Base-by-base conservation (phyloP, 2,329 filamentous ascomycete species). In the Beauveria caledonica region DNA sequence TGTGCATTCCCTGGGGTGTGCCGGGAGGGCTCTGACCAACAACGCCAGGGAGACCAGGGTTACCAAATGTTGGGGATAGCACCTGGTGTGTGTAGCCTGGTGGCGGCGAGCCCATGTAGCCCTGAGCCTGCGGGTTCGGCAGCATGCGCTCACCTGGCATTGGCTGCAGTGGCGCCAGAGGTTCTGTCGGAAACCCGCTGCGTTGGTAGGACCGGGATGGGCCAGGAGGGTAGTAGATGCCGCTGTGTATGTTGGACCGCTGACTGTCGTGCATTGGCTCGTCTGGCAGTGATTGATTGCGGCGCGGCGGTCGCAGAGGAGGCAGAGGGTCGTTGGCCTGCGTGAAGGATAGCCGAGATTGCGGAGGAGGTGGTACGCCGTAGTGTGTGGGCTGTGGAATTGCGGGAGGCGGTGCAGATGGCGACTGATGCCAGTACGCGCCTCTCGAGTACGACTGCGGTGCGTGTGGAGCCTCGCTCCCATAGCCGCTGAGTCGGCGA, bases 21-120 rank as follows among this genome's bases (percentile, higher is more conserved):
- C 70, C 73, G 21, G 73, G 72, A 40, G 72, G 71, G 61, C 71
- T 73, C 64, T 75, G 73, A 45, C 63, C 67, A 66, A 72, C 68
- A 13, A 66, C 65, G 45, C 68, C 66, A 29, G 68, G 61, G 63
- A 74, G 67, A 11, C 68, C 64, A 52, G 65, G 66, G 62, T 68
- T 70, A 58, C 66, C 68, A 66, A 74, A 75, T n/a, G 72, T 73
- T 10, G 73, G 73, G 27, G 73, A 75, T n/a, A 73, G 64, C 54
- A 69, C 64, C 62, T 71, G 71, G 40, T 69, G 66, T 27, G 66
- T 64, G 56, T 73, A 74, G 59, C 67, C 63, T 39, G 68, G 65
- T 54, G 72, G 66, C 58, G 72, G 70, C 44, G 73, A 73, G 33
- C 67, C 70, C 70, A 74, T 71, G 53, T 71, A 74, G 42, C 66